Evolutionary conservation across 495 filamentous ascomycete species (phyloP), one percentile per base, ranked within the genome.

Genomic region (Aspergillus panamensis): DNA sequence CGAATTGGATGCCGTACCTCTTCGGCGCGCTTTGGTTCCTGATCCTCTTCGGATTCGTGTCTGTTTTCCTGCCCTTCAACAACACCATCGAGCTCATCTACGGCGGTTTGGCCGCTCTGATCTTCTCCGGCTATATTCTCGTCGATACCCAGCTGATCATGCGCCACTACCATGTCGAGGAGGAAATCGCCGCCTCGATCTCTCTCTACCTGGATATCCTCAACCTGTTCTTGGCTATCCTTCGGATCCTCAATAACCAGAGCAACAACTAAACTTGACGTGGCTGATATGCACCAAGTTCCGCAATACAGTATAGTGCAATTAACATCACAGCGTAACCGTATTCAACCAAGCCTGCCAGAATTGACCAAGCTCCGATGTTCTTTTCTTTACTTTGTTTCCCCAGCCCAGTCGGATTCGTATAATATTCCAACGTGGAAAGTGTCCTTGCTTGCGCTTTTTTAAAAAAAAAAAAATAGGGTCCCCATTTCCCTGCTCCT

Each of bases 141-240:
- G 91, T 97, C 17, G 94, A 98, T 69, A 98, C 94, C 2, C 93
- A 97, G 81, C 75, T 98, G 49, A 84, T 98, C 30, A 86, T 98
- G 83, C 84, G 91, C 59, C 90, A 94, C 69, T 92, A 96, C 66
- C 95, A 98, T 67, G 91, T 96, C 51, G 94, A 99, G 75, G 94
- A 99, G 82, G 94, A 99, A 81, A 97, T 99, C 69, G 92, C 92
- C 0, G 94, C 94, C 49, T 87, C 92, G 1, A 96, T 99, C 68
- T 90, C 89, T 66, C 81, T 99, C 48, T 99, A 99, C 70, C 77
- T 99, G 40, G 94, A 98, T 71, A 85, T 98, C 63, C 87, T 98
- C 76, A 98, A 98, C 77, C 73, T 98, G 63, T 98, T 98, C 83
- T 75, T 98, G 60, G 87, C 88, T 35, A 96, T 96, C 68, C 80